A percentile compares a stretch with the other conserved stretches of the same genome.
Evolutionary conservation across 495 filamentous ascomycete species (phyloP).

Genomic region (Filosporella fistucella): DNA sequence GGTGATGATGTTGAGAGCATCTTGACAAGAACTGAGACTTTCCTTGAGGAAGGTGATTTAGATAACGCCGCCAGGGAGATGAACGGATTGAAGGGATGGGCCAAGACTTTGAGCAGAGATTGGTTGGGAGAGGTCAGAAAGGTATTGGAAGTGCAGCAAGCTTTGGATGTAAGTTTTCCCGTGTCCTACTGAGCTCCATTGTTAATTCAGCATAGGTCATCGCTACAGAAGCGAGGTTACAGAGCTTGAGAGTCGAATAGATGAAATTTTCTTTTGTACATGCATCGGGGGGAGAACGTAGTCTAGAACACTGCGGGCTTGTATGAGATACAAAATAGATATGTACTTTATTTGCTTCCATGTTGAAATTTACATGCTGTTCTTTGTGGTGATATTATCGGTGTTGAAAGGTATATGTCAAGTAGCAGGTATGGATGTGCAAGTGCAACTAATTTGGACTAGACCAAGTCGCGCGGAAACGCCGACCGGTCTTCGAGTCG

Average conservation of each 20-base stretch:
- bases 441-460: no score
- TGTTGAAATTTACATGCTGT: no score
- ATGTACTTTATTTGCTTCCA: slow-evolving; percentile 25
- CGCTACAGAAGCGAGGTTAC: slow-evolving; percentile 55
- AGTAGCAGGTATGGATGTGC: no score
- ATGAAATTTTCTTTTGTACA: slow-evolving; percentile 22
- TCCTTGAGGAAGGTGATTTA: slow-evolving; percentile 85
- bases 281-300: slow-evolving; percentile 3
- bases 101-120: slow-evolving; percentile 85
- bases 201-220: slow-evolving; percentile 41
- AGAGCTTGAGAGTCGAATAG: slow-evolving; percentile 54
- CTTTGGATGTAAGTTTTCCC: slow-evolving; percentile 72
- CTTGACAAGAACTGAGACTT: slow-evolving; percentile 78
- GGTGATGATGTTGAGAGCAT: slow-evolving; percentile 95
- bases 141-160: slow-evolving; percentile 91
- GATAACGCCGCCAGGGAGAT: slow-evolving; percentile 92
- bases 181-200: background rate
- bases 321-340: slow-evolving; percentile 26
- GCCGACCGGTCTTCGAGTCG: no score
- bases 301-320: slow-evolving; percentile 10
- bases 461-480: no score
- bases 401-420: no score
- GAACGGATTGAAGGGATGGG: slow-evolving; percentile 89
- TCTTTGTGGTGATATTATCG: no score
- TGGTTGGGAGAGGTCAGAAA: slow-evolving; percentile 86